Base-by-base conservation (phyloP, 2,329 filamentous ascomycete genomes). In the Neoscytalidium dimidiatum region DNA sequence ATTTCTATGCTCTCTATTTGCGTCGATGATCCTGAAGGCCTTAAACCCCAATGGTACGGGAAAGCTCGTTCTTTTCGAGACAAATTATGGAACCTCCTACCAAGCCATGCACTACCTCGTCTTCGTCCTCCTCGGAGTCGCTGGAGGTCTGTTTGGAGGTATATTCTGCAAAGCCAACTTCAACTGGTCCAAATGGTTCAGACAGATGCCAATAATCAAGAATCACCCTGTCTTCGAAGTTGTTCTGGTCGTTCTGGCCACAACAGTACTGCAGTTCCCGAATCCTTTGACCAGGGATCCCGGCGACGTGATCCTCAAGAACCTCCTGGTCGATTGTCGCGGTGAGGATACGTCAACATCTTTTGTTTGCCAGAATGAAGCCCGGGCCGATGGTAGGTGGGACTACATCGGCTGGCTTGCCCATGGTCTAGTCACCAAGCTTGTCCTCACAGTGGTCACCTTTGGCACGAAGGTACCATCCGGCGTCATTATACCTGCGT, bases 31-130 rank as follows among this genome's bases (percentile, higher is more conserved):
- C 3, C 76, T 88, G 23, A 85, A 83, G 69, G 80, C 81, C 2
- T 77, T 88, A n/a, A 86, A 88, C 69, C 86, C 85, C 0, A 86
- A 79, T 1, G 84, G 85, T 0, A 88, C 85, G 0, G 86, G 86
- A 2, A 87, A 86, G 69, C 76, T 88, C 3, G 85, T 86, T 0
- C 79, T 88, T 4, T 88, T 87, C 69, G 84, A 88, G 69, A 87
- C 85, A 4, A 82, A 84, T 58, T 88, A 87, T 67, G 84, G 83
- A 4, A 82, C 82, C 2, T 79, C 81, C n/a, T 88, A 87, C 69
- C 72, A 80, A n/a, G 73, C 82, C 1, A 71, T 82, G 9, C 84
- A 88, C 68, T 87, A 87, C 69, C 69, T 85, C 2, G 79, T 86
- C 35, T 88, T 88, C 71, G 74, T 86, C 4, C 64, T 87, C 2